Percentiles rank a stretch among this genome's conserved stretches.
Conservation (phyloP, 768 basidiomycete genomes). For the Suillus hirtellus region DNA sequence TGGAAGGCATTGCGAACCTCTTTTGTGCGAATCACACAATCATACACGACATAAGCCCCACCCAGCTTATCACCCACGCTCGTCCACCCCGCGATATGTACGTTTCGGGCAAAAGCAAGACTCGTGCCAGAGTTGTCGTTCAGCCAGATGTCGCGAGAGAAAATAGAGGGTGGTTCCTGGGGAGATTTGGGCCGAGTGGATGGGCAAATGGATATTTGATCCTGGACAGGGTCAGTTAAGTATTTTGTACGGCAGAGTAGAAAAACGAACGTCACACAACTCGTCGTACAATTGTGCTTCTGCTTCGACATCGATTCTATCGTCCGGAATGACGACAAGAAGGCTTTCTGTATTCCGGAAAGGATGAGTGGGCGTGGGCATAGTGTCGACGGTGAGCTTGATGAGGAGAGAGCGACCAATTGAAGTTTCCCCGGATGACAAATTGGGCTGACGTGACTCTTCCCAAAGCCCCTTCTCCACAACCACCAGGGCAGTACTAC, state of each 20-base stretch:
- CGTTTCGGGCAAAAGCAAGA: slow-evolving; percentile 60
- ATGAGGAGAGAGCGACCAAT: background rate
- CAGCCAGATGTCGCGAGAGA: slow-evolving; percentile 71
- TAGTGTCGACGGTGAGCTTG: background rate
- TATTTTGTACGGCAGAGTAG: background rate
- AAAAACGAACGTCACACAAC: slow-evolving; percentile 45
- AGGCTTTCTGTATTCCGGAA: slow-evolving; percentile 48
- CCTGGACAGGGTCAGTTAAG: slow-evolving; percentile 12
- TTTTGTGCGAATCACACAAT: slow-evolving; percentile 67
- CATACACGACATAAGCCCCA: slow-evolving; percentile 73
- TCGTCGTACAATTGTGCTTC: slow-evolving; percentile 68
- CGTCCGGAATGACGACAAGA: slow-evolving; percentile 54
- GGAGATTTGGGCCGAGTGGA: slow-evolving; percentile 26
- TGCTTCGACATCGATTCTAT: slow-evolving; percentile 62
- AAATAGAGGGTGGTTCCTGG: slow-evolving; percentile 50
- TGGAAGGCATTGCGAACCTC: slow-evolving; percentile 37
- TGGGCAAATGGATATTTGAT: slow-evolving; percentile 15
- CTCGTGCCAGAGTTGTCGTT: slow-evolving; percentile 59
- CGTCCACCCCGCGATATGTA: slow-evolving; percentile 69
- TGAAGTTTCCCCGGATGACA: background rate
- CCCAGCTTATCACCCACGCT: slow-evolving; percentile 65
- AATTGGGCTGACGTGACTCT: background rate
- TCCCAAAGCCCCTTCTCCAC: too few species aligned
- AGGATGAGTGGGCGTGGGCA: slow-evolving; percentile 37
- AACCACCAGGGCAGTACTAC: too few species aligned